These are phyloP conservation scores for Podaxis sp. DNA, from an alignment of 768 basidiomycete species.

Conservation along the genomic window DNA sequence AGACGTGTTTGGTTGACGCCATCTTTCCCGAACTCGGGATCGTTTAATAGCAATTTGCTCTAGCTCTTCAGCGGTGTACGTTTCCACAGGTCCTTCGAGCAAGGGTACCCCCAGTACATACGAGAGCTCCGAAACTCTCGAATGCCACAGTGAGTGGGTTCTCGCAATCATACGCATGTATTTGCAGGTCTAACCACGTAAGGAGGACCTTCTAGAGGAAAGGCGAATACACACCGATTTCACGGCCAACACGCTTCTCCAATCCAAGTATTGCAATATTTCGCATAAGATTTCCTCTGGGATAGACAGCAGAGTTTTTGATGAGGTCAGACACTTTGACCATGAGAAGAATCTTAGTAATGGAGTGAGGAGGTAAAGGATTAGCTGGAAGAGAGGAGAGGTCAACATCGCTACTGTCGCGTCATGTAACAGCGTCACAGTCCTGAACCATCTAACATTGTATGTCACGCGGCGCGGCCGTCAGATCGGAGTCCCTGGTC, in stretches of 20 bases:
- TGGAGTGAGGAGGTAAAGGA: not conserved
- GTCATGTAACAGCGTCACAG: too few relatives aligned
- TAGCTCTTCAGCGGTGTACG: not conserved
- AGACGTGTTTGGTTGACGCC: not conserved
- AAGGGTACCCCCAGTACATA: not conserved
- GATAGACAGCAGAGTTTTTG: not conserved
- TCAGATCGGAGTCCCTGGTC: too few relatives aligned
- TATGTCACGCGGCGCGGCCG: too few relatives aligned
- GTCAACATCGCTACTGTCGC: too few relatives aligned
- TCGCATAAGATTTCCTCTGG: not conserved
- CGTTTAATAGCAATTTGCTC: too few relatives aligned
- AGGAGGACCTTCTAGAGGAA: not conserved
- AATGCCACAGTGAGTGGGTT: not conserved
- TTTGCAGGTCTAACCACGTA: not conserved
- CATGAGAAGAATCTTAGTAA: too few relatives aligned
- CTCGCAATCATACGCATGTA: not conserved
- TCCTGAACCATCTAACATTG: too few relatives aligned
- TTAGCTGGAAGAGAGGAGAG: too few relatives aligned
- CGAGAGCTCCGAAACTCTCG: not conserved
- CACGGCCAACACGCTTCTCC: not conserved
- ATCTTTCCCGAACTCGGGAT: not conserved
- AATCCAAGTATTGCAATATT: not conserved
- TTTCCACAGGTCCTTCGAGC: not conserved
- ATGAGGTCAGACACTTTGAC: too few relatives aligned
- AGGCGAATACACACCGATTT: not conserved